These are phyloP conservation scores for Phylloporus arenicola DNA, from an alignment of 768 basidiomycete species.

Conservation along the genomic window DNA sequence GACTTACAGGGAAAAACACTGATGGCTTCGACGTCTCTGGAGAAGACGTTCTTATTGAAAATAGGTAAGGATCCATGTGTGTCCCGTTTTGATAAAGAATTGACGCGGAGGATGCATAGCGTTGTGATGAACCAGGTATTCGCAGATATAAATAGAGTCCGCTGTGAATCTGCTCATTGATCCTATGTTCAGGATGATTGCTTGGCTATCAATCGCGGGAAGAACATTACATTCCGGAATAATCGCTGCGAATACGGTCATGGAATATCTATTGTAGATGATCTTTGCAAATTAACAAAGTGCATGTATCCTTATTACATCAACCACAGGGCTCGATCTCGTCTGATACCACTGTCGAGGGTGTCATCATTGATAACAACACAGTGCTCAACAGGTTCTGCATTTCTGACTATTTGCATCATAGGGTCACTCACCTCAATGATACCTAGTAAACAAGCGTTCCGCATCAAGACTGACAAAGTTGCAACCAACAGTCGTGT, in stretches of 20 bases:
- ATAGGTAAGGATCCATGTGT: constrained; percentile 10
- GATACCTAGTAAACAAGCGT: constrained; percentile 40
- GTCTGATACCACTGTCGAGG: constrained; percentile 42
- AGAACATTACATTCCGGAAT: constrained; percentile 43
- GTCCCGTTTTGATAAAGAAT: background rate
- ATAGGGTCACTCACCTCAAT: background rate
- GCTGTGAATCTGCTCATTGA: background rate
- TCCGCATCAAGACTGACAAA: constrained; percentile 57
- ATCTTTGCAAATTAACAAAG: background rate
- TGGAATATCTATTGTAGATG: constrained; percentile 50
- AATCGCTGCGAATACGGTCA: constrained; percentile 58
- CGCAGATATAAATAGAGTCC: background rate
- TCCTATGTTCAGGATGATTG: constrained; percentile 51
- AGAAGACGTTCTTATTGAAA: constrained; percentile 31
- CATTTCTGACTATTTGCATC: background rate
- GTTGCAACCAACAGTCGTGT: constrained; percentile 44
- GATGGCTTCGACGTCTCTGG: constrained; percentile 46
- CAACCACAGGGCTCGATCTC: constrained; percentile 47
- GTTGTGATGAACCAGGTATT: constrained; percentile 24
- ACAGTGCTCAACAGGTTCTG: constrained; percentile 49
- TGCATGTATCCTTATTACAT: background rate
- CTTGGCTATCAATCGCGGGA: constrained; percentile 45
- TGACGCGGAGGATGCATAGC: constrained; percentile 7
- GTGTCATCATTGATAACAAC: constrained; percentile 47
- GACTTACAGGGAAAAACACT: constrained; percentile 39